phyloP scores from a whole-genome alignment of 83 land plant species.

The Diphasiastrum complanatum region DNA sequence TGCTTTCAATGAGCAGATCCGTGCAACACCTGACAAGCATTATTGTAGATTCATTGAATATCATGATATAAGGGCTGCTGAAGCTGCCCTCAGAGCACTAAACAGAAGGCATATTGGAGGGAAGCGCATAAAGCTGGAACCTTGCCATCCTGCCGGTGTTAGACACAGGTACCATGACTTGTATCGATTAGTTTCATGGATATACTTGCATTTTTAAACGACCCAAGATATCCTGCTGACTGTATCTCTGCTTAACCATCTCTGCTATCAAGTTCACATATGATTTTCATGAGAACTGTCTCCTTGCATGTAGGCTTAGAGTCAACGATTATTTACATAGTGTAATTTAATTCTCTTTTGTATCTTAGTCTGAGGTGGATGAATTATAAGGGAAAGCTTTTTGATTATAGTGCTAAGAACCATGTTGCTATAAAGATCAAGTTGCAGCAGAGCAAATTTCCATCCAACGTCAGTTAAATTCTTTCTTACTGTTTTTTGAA shows the following conservation, averaged over 20 bases:
- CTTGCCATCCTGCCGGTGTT: slow-evolving; percentile 65
- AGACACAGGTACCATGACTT: slow-evolving; percentile 32
- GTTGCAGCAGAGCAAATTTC: too few species aligned
- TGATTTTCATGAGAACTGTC: too few species aligned
- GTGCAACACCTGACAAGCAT: slow-evolving; percentile 64
- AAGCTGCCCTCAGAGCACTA: slow-evolving; percentile 65
- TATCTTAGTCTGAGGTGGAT: too few species aligned
- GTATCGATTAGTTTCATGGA: too few species aligned
- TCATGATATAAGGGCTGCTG: slow-evolving; percentile 83
- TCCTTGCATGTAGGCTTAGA: too few species aligned
- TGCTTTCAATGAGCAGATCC: slow-evolving; percentile 42
- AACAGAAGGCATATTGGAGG: slow-evolving; percentile 80
- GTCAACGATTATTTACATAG: too few species aligned
- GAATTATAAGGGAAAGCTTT: too few species aligned
- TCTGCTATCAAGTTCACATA: too few species aligned
- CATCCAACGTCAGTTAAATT: neutral
- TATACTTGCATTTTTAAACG: neutral
- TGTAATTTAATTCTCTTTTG: too few species aligned
- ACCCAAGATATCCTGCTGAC: neutral
- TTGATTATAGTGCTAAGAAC: too few species aligned
- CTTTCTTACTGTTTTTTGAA: too few species aligned
- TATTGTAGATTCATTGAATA: slow-evolving; percentile 70
- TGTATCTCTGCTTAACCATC: neutral
- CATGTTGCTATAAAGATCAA: too few species aligned
- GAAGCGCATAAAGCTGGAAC: slow-evolving; percentile 72